These are phyloP conservation scores for Boletellus sp. DNA, from an alignment of 768 basidiomycete species.

Conservation along the genomic window DNA sequence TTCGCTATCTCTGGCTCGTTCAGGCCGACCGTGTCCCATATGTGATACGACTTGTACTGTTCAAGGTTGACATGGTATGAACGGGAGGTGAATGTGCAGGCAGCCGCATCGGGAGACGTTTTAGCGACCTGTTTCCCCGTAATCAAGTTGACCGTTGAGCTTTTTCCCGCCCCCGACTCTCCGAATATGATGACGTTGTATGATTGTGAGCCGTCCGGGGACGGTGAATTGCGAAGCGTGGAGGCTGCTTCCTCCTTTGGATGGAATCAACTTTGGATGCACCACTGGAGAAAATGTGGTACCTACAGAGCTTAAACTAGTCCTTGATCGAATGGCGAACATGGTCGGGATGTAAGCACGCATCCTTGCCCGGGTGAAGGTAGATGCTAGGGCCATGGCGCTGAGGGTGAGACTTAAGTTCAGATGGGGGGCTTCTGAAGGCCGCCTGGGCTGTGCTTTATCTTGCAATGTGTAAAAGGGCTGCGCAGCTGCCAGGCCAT, in stretches of 20 bases:
- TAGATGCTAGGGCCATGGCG: constrained; percentile 1
- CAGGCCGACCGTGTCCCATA: constrained; percentile 34
- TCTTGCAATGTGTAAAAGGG: constrained; percentile 7
- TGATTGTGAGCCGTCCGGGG: constrained; percentile 13
- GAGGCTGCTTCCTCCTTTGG: constrained; percentile 4
- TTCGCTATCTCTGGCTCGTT: constrained; percentile 24
- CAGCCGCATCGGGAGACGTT: constrained; percentile 30
- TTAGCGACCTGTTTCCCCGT: constrained; percentile 23
- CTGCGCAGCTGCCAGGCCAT: no score
- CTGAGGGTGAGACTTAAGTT: neutral
- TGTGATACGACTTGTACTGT: constrained; percentile 12
- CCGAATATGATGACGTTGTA: constrained; percentile 28
- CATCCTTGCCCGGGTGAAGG: constrained; percentile 6
- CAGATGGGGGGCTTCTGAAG: neutral
- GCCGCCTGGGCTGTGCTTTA: neutral
- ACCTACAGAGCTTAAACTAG: constrained; percentile 10
- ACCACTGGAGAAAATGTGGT: neutral
- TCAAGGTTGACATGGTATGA: constrained; percentile 23
- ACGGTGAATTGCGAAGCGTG: constrained; percentile 5
- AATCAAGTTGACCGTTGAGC: constrained; percentile 42
- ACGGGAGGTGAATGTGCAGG: constrained; percentile 33
- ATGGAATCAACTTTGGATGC: neutral
- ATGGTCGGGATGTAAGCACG: neutral
- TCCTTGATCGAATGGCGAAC: neutral
- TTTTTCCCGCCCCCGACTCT: constrained; percentile 34